Base-by-base conservation (phyloP, 371 early-diverging fungal genomes). In the Apophysomyces variabilis region DNA sequence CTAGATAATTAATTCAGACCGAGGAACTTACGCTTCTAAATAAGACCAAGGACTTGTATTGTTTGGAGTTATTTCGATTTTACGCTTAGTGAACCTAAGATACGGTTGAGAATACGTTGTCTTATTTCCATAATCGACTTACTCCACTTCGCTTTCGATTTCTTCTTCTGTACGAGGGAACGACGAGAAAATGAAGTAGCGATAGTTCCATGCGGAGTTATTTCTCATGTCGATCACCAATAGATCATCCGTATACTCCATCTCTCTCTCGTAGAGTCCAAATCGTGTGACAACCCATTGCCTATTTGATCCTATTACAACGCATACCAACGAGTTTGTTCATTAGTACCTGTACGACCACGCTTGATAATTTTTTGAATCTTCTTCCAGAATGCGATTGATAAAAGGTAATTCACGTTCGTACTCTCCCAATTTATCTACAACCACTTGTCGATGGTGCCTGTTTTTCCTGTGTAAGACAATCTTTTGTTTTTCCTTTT, bases 161-260 rank as follows among this genome's bases (percentile, higher is more conserved):
- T 63, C 66, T 21, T 78, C 86, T 35, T 79, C 68, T 0, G 70
- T 57, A 0, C 70, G 69, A 5, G 90, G 88, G 43, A 83, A 68
- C 5, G 75, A 62, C 35, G 87, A 81, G 11, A 93, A 65, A 4
- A 87, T 78, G 85, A 89, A 99, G 75, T 84, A 94, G 14, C 98
- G 88, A 66, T 99, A 95, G 71, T 96, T 98, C 99, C 98, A 98
- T 0, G 97, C 98, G 39, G 98, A 97, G 74, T 99, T 98, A 77
- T 99, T 98, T 58, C 97, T 83, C 7, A 97, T 83, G 70, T 98
- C 99, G 57, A 84, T 72, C n/a, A 79, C 75, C 32, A 98, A 47
- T 69, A 93, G 69, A 11, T 85, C 77, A 21, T 92, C 86, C 0
- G 92, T 77, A 70, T 90, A 94, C 1, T 45, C 60, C 56, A 95